These are phyloP conservation scores for Acanthamoeba culbertsoni DNA, from an alignment of 208 protist species.

Conservation along the genomic window DNA sequence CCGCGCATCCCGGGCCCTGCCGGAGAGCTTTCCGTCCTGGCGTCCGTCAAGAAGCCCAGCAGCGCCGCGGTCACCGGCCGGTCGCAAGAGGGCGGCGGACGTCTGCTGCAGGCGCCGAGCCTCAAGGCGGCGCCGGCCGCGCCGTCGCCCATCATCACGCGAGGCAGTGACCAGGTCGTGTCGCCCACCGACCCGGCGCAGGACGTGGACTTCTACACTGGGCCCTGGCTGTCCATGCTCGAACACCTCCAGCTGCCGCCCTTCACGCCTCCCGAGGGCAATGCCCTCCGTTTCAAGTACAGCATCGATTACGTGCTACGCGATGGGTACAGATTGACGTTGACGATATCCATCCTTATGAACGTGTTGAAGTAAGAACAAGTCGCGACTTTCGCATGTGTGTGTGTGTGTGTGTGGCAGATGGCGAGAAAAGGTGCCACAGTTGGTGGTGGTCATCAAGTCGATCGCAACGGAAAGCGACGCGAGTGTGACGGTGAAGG, in stretches of 20 bases:
- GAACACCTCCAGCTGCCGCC: slow-evolving; percentile 10
- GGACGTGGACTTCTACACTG: slow-evolving; percentile 57
- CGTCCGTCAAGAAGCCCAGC: neutral
- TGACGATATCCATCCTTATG: neutral
- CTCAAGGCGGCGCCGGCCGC: neutral
- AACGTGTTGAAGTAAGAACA: too few relatives aligned
- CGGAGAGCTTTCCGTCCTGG: slow-evolving; percentile 10
- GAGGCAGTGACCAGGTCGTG: neutral
- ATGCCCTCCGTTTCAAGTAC: slow-evolving; percentile 1
- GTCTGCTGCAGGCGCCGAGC: too few relatives aligned
- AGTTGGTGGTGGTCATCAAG: slow-evolving; percentile 50
- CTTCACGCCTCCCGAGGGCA: neutral
- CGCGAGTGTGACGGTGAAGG: slow-evolving; percentile 37
- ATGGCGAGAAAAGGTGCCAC: neutral
- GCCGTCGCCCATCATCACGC: neutral
- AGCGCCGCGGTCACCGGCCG: neutral
- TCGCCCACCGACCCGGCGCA: neutral
- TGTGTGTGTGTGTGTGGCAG: too few relatives aligned
- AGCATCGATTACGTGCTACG: neutral
- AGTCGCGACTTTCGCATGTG: too few relatives aligned
- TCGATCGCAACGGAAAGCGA: slow-evolving; percentile 40
- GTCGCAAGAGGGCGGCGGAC: too few relatives aligned
- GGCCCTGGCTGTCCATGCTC: slow-evolving; percentile 45
- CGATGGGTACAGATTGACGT: neutral
- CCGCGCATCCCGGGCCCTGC: slow-evolving; percentile 41